Evolutionary conservation across 208 protist species (phyloP), one percentile per base, ranked within the genome.

Genomic region (Naegleria lovaniensis): DNA sequence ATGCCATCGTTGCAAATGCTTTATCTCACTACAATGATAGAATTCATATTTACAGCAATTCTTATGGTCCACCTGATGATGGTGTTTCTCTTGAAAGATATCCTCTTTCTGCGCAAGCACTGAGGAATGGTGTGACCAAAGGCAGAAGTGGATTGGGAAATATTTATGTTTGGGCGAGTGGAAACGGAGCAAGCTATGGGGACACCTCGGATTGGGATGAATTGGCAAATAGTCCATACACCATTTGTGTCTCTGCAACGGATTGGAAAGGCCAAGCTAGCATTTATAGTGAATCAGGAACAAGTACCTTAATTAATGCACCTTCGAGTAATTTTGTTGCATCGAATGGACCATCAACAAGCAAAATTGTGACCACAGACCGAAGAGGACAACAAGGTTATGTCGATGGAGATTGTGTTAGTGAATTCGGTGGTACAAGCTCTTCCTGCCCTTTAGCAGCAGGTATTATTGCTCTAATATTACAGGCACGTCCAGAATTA

Each of bases 161-260:
- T 19, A 67, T 94, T 51, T 93, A 92, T 85, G 51, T 93, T 16
- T 94, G 92, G 92, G 92, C 93, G 76, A 90, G 83, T 33, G 93
- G 93, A n/a, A 94, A 94, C 38, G 93, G 93, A 15, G 36, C 36
- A 5, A 41, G 9, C 25, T 67, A 39, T 36, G 33, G 85, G 16
- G 93, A 94, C 83, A 92, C 92, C 48, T 92, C 85, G 39, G 93
- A 94, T 84, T 94, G 92, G 48, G 93, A 94, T 59, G 93, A 92
- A 36, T 93, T 92, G 33, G 85, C 91, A 15, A 94, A 94, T 89
- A 91, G 75, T 33, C 40, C 76, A 22, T 92, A 92, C 79, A 93
- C 91, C 0, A 93, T 94, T 59, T 83, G 92, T 41, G 67, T 94
- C 25, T 88, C 83, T 76, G 83, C 43, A 19, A 76, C 39, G 0